These are phyloP conservation scores for Boeremia lycopersici DNA, from an alignment of 2,329 filamentous ascomycete species.

Conservation along the genomic window DNA sequence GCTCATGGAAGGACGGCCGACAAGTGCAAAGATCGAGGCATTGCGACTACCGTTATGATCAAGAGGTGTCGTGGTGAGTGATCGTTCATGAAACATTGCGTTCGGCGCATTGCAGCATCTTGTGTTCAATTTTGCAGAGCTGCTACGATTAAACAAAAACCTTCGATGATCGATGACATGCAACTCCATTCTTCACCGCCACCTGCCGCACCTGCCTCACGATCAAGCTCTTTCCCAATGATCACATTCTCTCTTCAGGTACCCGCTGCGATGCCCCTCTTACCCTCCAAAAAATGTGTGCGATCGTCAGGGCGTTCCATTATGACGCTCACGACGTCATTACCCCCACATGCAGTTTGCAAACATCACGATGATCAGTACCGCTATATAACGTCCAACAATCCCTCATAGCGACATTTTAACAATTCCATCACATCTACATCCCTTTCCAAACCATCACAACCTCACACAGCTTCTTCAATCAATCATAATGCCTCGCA, in stretches of 20 bases:
- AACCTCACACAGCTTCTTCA: neutral
- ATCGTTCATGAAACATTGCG: neutral
- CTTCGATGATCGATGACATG: constrained; percentile 5
- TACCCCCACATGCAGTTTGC: constrained; percentile 12
- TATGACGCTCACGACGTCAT: constrained; percentile 19
- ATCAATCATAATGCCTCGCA: constrained; percentile 45
- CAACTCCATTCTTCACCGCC: neutral
- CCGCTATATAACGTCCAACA: constrained; percentile 4
- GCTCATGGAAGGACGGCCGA: constrained; percentile 64
- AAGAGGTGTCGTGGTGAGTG: neutral
- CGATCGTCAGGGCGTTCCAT: constrained; percentile 12
- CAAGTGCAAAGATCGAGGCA: constrained; percentile 65
- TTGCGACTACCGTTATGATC: constrained; percentile 48
- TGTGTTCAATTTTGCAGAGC: neutral
- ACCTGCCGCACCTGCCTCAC: neutral
- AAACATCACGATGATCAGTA: constrained; percentile 7
- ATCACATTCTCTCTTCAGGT: constrained; percentile 9
- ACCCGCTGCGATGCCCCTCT: constrained; percentile 3
- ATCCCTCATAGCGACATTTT: neutral
- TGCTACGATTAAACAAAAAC: neutral
- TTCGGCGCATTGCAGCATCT: constrained; percentile 3
- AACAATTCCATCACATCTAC: neutral
- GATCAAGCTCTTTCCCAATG: neutral
- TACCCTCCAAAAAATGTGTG: neutral
- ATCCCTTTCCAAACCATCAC: neutral